Evolutionary conservation across 768 basidiomycete genomes (phyloP).

Genomic region (Suillus discolor): DNA sequence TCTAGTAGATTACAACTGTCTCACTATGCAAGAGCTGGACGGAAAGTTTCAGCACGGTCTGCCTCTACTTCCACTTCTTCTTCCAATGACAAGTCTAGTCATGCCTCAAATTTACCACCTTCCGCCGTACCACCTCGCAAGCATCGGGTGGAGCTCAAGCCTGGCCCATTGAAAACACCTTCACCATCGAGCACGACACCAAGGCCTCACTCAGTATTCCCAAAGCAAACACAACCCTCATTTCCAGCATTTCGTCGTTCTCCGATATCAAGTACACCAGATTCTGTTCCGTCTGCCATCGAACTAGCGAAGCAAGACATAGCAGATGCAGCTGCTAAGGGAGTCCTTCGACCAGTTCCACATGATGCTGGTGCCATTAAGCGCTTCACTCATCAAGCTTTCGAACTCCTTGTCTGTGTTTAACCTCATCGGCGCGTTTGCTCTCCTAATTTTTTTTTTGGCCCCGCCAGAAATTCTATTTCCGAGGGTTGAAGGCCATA

Average conservation of each 20-base stretch:
- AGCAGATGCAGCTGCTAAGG: constrained; percentile 64
- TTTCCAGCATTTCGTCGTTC: constrained; percentile 26
- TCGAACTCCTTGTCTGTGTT: constrained; percentile 47
- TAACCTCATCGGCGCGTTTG: neutral
- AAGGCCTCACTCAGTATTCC: constrained; percentile 25
- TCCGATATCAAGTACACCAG: constrained; percentile 18
- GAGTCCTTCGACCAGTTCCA: constrained; percentile 69
- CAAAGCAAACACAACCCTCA: constrained; percentile 28
- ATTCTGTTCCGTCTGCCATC: constrained; percentile 35
- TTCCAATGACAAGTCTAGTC: constrained; percentile 14
- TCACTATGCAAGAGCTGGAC: neutral
- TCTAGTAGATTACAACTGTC: constrained; percentile 10
- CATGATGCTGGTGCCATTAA: constrained; percentile 57
- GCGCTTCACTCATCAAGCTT: constrained; percentile 49
- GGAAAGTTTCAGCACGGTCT: neutral
- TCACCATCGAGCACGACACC: constrained; percentile 25
- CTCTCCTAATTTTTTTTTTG: constrained; percentile 4
- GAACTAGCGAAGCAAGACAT: constrained; percentile 64
- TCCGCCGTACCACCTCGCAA: constrained; percentile 31
- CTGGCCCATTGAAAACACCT: constrained; percentile 57
- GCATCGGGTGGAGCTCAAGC: constrained; percentile 60
- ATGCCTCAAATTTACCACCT: constrained; percentile 28
- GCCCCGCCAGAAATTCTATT: constrained; percentile 76
- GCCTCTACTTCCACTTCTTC: constrained; percentile 31
- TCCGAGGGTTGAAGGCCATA: constrained; percentile 72